Conservation (phyloP, 2,329 filamentous ascomycete species). For the Basipetospora chlamydospora region DNA sequence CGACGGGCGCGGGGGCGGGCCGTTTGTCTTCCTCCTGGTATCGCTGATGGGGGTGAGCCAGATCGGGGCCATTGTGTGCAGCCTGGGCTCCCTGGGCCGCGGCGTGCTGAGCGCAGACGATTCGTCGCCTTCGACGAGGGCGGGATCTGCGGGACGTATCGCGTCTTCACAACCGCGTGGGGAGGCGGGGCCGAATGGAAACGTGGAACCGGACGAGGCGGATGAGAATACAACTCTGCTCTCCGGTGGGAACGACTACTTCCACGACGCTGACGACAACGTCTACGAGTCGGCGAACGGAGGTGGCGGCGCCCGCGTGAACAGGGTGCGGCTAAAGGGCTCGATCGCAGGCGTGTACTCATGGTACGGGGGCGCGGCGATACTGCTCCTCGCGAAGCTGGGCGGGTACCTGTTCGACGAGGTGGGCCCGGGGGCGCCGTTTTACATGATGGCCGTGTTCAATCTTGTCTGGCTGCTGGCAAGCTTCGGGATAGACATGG, state of each 20-base stretch:
- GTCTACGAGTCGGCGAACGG: too few species aligned
- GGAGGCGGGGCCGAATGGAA: too few species aligned
- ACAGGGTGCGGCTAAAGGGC: slow-evolving; percentile 59
- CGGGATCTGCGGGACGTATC: background rate
- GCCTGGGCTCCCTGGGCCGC: slow-evolving; percentile 70
- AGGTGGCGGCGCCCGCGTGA: slow-evolving; percentile 17
- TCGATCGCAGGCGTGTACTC: slow-evolving; percentile 92
- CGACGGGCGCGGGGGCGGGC: slow-evolving; percentile 50
- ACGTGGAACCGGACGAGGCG: slow-evolving; percentile 13
- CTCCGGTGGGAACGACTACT: background rate
- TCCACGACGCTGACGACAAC: too few species aligned
- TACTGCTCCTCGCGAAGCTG: slow-evolving; percentile 79
- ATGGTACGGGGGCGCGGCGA: slow-evolving; percentile 77
- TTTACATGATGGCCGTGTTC: slow-evolving; percentile 87
- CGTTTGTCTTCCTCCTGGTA: slow-evolving; percentile 60
- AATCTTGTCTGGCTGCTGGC: slow-evolving; percentile 57
- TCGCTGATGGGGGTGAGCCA: slow-evolving; percentile 79
- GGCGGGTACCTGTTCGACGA: slow-evolving; percentile 78
- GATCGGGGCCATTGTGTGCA: slow-evolving; percentile 93
- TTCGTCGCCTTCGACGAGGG: too few species aligned
- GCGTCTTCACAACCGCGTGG: slow-evolving; percentile 10
- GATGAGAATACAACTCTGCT: slow-evolving; percentile 10
- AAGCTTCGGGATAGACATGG: slow-evolving; percentile 35
- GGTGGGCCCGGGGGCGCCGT: slow-evolving; percentile 61
- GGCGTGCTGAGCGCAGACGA: slow-evolving; percentile 52